Conservation (phyloP, 2,329 filamentous ascomycete species). For the Geosmithia putterillii region DNA sequence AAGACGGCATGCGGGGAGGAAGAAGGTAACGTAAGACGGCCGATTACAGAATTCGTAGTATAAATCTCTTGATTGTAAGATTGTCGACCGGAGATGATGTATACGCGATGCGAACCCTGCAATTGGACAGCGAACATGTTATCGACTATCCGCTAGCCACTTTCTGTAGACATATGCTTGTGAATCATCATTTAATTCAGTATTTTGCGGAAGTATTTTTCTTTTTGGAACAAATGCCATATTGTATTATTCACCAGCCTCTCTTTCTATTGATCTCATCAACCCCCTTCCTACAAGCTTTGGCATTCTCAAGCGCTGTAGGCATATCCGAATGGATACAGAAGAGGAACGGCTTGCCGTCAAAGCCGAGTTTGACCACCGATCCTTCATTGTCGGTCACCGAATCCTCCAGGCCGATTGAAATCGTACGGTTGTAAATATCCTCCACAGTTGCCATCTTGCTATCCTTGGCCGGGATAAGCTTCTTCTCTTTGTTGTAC, state of each 20-base stretch:
- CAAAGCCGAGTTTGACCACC: constrained; percentile 1
- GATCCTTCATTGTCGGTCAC: not conserved
- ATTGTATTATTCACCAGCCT: not conserved
- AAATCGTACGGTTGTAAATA: not conserved
- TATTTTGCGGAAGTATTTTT: too few relatives aligned
- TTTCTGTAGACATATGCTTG: too few relatives aligned
- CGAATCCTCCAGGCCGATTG: constrained; percentile 1
- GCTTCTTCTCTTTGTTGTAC: constrained; percentile 1
- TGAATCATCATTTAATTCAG: too few relatives aligned
- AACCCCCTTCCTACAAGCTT: constrained; percentile 1
- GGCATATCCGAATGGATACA: constrained; percentile 3
- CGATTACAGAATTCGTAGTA: too few relatives aligned
- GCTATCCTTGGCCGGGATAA: not conserved
- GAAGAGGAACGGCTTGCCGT: constrained; percentile 1
- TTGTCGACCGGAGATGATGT: too few relatives aligned
- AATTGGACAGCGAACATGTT: too few relatives aligned
- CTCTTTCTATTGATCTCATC: not conserved
- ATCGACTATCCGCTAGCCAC: too few relatives aligned
- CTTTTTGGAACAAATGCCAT: too few relatives aligned
- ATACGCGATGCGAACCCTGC: too few relatives aligned
- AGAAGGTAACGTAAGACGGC: too few relatives aligned
- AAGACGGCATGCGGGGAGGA: too few relatives aligned
- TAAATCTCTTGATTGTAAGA: too few relatives aligned
- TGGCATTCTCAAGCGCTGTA: constrained; percentile 2
- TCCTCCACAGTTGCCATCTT: not conserved